Evolutionary conservation across 208 protist genomes (phyloP), one percentile per base, ranked within the genome.

Genomic region (Crithidia sp.): DNA sequence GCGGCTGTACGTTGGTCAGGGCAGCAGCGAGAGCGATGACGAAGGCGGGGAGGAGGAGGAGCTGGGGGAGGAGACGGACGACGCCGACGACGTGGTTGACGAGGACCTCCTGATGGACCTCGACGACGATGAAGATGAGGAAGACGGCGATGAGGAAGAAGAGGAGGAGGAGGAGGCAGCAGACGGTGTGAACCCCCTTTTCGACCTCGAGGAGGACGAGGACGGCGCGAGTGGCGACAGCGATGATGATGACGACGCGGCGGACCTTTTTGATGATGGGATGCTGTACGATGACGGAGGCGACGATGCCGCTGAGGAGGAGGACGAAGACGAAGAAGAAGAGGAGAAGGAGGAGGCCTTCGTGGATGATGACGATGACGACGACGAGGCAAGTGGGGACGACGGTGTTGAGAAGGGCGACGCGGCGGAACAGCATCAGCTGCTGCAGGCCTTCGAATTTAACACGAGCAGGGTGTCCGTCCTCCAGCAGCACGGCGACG

Each of bases 401-500:
- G 77, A 79, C 37, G 74, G 74, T 3, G 63, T 79, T 3, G 67
- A 61, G 43, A 70, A 82, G 7, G 2, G 12, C 9, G 12, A 49
- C 45, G 45, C 45, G 68, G 76, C 61, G 49, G 67, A 71, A 58
- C 70, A 60, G 60, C 63, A 49, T 5, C 62, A 80, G 16, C 69
- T 85, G 3, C 72, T 88, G 53, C 72, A 77, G 39, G 47, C 55
- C 3, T 88, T 83, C 37, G 17, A 71, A 19, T 43, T 84, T 13
- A 52, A 55, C 57, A 85, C 86, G 36, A 89, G 80, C 40, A 78
- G 74, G 45, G 14, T 84, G 36, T 59, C 67, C 41, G 74, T 81
- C 17, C 62, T 82, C 39, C 64, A 67, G 44, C 87, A 88, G 58
- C 91, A 89, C 69, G 81, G 91, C 67, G 37, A 72, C 39, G 83